A percentile compares a stretch with the other conserved stretches of the same genome.
Conservation (phyloP, 805 yeast genomes). For the Groenewaldozyma tartarivorans region DNA sequence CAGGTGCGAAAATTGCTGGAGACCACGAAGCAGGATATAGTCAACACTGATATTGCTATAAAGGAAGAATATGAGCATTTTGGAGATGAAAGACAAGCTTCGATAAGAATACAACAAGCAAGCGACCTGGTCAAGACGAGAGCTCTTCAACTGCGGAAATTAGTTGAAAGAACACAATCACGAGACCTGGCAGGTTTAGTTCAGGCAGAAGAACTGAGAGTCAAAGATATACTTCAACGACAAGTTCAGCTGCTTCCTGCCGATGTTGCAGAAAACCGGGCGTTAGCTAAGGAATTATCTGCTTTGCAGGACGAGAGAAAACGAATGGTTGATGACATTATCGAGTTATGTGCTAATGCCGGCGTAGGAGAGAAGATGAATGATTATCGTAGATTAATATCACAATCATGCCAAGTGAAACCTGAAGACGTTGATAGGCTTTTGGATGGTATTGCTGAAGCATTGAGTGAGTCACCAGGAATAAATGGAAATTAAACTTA, state of each 20-base stretch:
- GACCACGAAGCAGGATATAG: constrained; percentile 33
- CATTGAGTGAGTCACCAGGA: constrained; percentile 22
- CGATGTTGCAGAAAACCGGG: constrained; percentile 10
- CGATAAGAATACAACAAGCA: constrained; percentile 16
- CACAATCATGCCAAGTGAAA: constrained; percentile 66
- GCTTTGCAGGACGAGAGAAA: constrained; percentile 35
- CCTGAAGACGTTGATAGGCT: constrained; percentile 73
- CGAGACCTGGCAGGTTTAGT: constrained; percentile 48
- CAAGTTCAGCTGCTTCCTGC: constrained; percentile 1
- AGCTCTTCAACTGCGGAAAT: constrained; percentile 30
- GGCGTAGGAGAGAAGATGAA: constrained; percentile 50
- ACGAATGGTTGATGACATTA: constrained; percentile 37
- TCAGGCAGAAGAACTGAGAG: constrained; percentile 40
- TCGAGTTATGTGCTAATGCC: constrained; percentile 38
- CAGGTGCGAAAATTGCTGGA: constrained; percentile 38
- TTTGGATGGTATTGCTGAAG: constrained; percentile 65
- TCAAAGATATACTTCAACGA: constrained; percentile 19
- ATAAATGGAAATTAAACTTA: not conserved
- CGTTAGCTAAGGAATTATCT: constrained; percentile 30
- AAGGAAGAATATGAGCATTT: constrained; percentile 22
- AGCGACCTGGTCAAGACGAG: constrained; percentile 21
- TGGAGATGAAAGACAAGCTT: constrained; percentile 23
- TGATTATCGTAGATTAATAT: constrained; percentile 70
- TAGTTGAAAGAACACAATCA: constrained; percentile 59
- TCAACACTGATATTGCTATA: constrained; percentile 26